Percentiles rank a stretch among this genome's conserved stretches.
These are phyloP conservation scores for Panaeolus cyanescens DNA, from an alignment of 768 basidiomycete species.

Conservation along the genomic window DNA sequence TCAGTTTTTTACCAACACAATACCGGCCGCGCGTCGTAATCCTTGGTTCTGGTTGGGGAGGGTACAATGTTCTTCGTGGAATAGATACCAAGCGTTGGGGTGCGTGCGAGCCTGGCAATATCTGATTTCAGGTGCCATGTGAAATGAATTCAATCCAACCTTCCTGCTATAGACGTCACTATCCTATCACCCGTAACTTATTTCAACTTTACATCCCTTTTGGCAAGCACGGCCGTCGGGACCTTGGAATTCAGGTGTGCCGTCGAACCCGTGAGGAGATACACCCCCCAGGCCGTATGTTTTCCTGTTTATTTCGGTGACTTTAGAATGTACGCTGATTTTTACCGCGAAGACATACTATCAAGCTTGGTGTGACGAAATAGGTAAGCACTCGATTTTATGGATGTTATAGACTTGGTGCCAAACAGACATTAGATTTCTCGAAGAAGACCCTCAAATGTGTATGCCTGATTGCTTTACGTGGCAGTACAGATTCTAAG, in stretches of 20 bases:
- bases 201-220: slow-evolving; percentile 70
- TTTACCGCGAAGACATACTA: slow-evolving; percentile 49
- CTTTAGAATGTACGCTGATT: not conserved
- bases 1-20: slow-evolving; percentile 11
- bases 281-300: slow-evolving; percentile 57
- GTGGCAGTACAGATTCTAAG: not conserved
- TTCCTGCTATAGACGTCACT: slow-evolving; percentile 51
- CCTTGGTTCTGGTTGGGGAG: slow-evolving; percentile 80
- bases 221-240: slow-evolving; percentile 76
- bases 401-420: not conserved
- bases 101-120: slow-evolving; percentile 20
- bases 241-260: slow-evolving; percentile 83
- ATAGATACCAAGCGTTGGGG: slow-evolving; percentile 76
- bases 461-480: slow-evolving; percentile 35
- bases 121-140: slow-evolving; percentile 7
- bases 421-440: slow-evolving; percentile 47
- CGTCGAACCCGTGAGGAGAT: slow-evolving; percentile 73
- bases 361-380: slow-evolving; percentile 77
- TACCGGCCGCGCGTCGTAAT: slow-evolving; percentile 58
- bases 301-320: not conserved
- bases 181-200: slow-evolving; percentile 67
- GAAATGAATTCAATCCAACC: too few species aligned
- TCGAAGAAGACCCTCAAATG: slow-evolving; percentile 59
- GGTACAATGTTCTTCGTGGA: slow-evolving; percentile 66
- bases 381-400: slow-evolving; percentile 41